phyloP scores from a whole-genome alignment of 805 yeast species.

The Candida hungchunana region DNA sequence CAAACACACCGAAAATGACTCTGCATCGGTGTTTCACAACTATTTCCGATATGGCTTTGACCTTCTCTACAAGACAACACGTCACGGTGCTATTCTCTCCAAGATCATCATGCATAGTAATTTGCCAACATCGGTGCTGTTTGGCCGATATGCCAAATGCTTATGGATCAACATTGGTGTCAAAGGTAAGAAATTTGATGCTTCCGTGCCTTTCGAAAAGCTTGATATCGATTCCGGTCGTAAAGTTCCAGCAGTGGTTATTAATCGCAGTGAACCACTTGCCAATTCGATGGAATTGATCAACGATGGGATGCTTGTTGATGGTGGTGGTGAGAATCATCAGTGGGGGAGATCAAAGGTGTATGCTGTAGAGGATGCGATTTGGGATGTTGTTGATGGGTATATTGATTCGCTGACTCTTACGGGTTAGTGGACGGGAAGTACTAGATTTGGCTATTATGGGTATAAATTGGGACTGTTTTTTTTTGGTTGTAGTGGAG shows the following conservation, averaged over 20 bases:
- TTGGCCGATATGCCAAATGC: constrained; percentile 50
- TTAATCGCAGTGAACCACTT: constrained; percentile 30
- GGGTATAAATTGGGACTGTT: no score
- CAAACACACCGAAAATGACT: constrained; percentile 6
- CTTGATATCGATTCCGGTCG: neutral
- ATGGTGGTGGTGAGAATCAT: constrained; percentile 16
- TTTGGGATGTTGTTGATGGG: constrained; percentile 40
- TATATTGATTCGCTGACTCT: constrained; percentile 36
- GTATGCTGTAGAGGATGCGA: constrained; percentile 24
- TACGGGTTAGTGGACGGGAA: no score
- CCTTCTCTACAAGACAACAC: constrained; percentile 34
- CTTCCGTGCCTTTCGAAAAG: neutral
- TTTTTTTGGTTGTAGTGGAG: no score
- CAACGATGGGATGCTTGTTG: constrained; percentile 30
- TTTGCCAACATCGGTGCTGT: constrained; percentile 44
- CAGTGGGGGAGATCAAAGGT: constrained; percentile 31
- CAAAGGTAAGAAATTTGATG: neutral
- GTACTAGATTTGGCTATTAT: no score
- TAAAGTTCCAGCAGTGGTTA: constrained; percentile 10
- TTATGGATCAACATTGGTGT: neutral
- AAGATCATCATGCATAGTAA: constrained; percentile 52
- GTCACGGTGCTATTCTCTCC: constrained; percentile 34
- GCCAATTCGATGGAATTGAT: constrained; percentile 34
- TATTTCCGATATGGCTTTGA: constrained; percentile 54
- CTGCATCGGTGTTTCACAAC: constrained; percentile 41